Base-by-base conservation (phyloP, 2,329 filamentous ascomycete species). In the Phaeosphaeria sp. region DNA sequence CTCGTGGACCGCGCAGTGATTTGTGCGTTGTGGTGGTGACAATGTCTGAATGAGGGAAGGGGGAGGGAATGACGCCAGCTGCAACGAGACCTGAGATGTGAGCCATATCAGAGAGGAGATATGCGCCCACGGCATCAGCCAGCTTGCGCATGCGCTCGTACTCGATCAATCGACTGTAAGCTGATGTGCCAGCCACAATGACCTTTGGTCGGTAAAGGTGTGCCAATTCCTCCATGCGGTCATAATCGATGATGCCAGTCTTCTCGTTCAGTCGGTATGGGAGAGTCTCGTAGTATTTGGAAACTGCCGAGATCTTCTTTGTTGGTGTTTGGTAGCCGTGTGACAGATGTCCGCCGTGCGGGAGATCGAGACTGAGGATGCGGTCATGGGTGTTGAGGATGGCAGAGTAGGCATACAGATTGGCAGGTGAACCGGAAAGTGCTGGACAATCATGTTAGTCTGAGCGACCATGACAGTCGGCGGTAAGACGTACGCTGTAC, bases 11-110 rank as follows among this genome's bases (percentile, higher is more conserved):
- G 81, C 95, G 93, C 69, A 99, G 90, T 55, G 93, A 97, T 87
- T 99, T 99, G 89, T 99, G 95, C 47, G 95, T 99, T 62, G 95
- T 99, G 63, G 95, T 99, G 63, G 95, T 99, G 71, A 99, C 95
- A 56, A 99, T 90, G 77, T 99, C 95, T 67, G 95, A 94, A 79
- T 96, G 84, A 64, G 88, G 84, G 83, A 99, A 99, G 46, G 95
- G 95, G 49, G 92, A 93, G 63, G 93, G 92, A 76, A 98, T 95
- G 69, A 97, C 95, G 71, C 89, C 91, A 60, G 93, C 92, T 50
- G 95, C 93, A 64, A 99, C 91, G 49, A 99, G 88, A 74, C 95
- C 95, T 49, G 94, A 98, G 78, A 99, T 98, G 81, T 99, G 95
- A 56, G 95, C 95, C 92, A 99, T 99, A 74, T 99, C 95, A 65